Percentiles rank a stretch among this genome's conserved stretches.
Evolutionary conservation across 345 rosid species (phyloP).

Genomic region (Gossypium longicalyx): DNA sequence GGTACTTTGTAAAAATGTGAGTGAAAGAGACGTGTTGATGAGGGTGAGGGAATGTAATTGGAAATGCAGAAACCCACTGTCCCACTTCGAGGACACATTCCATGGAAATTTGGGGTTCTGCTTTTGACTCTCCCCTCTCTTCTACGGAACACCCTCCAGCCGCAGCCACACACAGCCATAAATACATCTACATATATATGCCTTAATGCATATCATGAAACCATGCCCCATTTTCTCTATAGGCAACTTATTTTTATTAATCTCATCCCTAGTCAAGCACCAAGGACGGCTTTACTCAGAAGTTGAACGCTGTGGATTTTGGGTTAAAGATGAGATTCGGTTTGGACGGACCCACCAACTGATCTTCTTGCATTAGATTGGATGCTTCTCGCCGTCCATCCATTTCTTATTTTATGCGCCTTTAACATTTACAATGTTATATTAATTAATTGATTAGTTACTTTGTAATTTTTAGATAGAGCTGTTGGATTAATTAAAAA

Average conservation of each 20-base stretch:
- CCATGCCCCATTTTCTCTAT: not conserved
- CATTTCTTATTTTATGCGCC: not conserved
- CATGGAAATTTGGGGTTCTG: slow-evolving; percentile 3
- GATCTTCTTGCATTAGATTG: not conserved
- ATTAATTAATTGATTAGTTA: no score
- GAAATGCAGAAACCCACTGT: not conserved
- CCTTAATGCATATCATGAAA: not conserved
- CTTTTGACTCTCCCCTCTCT: not conserved
- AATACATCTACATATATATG: not conserved
- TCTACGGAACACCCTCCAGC: not conserved
- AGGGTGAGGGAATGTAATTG: not conserved
- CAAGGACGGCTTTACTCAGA: not conserved
- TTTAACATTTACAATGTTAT: not conserved
- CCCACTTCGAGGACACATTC: slow-evolving; percentile 12
- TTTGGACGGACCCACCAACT: not conserved
- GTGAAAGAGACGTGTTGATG: not conserved
- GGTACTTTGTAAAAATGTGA: not conserved
- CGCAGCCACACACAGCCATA: not conserved
- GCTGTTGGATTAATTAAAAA: no score
- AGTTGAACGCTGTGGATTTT: not conserved
- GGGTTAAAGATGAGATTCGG: not conserved
- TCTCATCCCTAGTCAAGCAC: slow-evolving; percentile 2
- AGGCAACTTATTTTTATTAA: no score
- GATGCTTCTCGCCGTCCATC: not conserved
- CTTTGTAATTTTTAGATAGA: no score